Conservation (phyloP, 2,329 filamentous ascomycete genomes). For the Davidsoniella australis region DNA sequence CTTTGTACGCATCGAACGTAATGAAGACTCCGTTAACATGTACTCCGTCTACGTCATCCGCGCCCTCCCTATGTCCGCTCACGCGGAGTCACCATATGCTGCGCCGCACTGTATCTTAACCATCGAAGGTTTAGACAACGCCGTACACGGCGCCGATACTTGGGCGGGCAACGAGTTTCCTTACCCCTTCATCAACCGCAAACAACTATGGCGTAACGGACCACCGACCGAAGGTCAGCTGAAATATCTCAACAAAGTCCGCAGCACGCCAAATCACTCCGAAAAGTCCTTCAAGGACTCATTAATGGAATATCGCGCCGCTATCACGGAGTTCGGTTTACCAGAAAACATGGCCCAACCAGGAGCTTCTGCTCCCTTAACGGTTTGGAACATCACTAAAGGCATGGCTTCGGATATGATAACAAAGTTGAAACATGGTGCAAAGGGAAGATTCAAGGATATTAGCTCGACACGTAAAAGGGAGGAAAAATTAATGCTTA, state of each 20-base stretch:
- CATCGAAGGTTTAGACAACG: conserved; percentile 50
- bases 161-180: conserved; percentile 53
- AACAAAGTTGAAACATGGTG: conserved; percentile 75
- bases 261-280: conserved; percentile 23
- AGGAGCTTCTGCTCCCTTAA: conserved; percentile 28
- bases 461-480: conserved; percentile 35
- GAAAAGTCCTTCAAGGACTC: conserved; percentile 21
- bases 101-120: conserved; percentile 51
- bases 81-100: conserved; percentile 33
- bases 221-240: conserved; percentile 51
- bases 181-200: conserved; percentile 45
- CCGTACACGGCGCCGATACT: conserved; percentile 72
- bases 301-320: conserved; percentile 19
- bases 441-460: conserved; percentile 42
- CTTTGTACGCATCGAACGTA: conserved; percentile 33
- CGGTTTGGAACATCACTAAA: conserved; percentile 45
- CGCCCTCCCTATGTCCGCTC: conserved; percentile 21
- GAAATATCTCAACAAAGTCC: conserved; percentile 50
- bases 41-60: conserved; percentile 22
- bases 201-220: conserved; percentile 50
- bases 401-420: conserved; percentile 82
- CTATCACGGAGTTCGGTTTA: neutral
- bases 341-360: neutral
- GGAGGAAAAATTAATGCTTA: conserved; percentile 22
- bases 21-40: neutral